Evolutionary conservation across 139 green algal species (phyloP).

Genomic region (Protoeuglena noctilucae): DNA sequence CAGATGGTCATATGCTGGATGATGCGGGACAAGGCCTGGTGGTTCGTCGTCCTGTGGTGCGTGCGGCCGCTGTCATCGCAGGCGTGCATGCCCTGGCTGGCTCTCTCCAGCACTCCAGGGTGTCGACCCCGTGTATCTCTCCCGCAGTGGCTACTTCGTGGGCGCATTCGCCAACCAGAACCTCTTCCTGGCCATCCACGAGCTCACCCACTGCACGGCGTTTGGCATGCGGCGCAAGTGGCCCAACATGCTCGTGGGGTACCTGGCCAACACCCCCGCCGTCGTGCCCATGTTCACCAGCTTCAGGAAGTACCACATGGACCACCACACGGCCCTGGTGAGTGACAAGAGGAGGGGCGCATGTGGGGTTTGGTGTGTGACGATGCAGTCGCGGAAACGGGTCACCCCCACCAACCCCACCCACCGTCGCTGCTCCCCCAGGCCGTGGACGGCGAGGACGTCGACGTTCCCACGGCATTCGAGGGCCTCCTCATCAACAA

Average conservation of each 20-base stretch:
- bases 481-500: conserved; percentile 23
- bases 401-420: too few species aligned
- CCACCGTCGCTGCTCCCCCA: conserved; percentile 9
- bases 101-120: conserved; percentile 22
- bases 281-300: conserved; percentile 36
- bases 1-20: too few species aligned
- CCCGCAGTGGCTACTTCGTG: conserved; percentile 33
- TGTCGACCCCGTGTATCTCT: conserved; percentile 21
- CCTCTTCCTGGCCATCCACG: conserved; percentile 47
- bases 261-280: conserved; percentile 39
- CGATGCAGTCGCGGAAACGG: too few species aligned
- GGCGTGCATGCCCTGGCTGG: conserved; percentile 25
- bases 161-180: conserved; percentile 43
- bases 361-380: too few species aligned
- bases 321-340: conserved; percentile 48
- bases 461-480: conserved; percentile 33
- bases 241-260: conserved; percentile 38
- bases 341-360: too few species aligned
- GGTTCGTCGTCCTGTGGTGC: too few species aligned
- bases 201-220: conserved; percentile 48
- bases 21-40: too few species aligned
- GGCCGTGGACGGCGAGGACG: conserved; percentile 41
- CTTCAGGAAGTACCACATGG: conserved; percentile 59
- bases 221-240: conserved; percentile 24
- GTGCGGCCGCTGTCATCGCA: too few species aligned